These are phyloP conservation scores for Cylindrotheca closterium DNA, from an alignment of 108 stramenopile genomes.

Conservation along the genomic window DNA sequence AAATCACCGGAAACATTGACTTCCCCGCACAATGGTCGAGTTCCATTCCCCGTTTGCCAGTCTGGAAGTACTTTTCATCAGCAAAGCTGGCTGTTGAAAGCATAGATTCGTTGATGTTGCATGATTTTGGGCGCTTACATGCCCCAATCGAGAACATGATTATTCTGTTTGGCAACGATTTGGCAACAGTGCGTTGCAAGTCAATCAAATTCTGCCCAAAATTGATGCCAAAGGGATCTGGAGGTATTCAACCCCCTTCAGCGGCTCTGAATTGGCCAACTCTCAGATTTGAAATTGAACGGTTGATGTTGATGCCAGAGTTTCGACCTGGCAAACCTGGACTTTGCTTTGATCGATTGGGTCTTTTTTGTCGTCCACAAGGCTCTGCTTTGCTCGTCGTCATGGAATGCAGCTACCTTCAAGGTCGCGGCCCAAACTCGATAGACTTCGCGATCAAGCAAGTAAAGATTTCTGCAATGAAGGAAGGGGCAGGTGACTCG, in stretches of 20 bases:
- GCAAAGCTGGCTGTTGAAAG: too few species aligned
- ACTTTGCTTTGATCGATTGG: not conserved
- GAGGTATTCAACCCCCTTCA: not conserved
- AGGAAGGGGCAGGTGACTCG: not conserved
- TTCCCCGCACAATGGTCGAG: too few species aligned
- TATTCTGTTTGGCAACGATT: too few species aligned
- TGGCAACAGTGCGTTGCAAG: too few species aligned
- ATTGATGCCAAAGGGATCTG: not conserved
- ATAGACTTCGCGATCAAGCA: not conserved
- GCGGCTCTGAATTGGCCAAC: too few species aligned
- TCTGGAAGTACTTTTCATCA: too few species aligned
- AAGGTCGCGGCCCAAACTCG: not conserved
- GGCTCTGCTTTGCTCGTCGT: not conserved
- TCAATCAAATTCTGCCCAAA: not conserved
- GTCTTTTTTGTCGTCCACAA: not conserved
- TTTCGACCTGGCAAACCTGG: not conserved
- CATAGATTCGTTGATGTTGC: too few species aligned
- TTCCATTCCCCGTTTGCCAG: too few species aligned
- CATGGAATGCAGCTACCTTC: not conserved
- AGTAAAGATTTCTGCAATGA: not conserved
- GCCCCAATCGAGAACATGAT: too few species aligned
- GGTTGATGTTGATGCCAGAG: conserved; percentile 6
- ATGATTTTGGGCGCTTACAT: too few species aligned
- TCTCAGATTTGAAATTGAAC: conserved; percentile 1
- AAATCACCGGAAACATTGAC: too few species aligned